Evolutionary conservation across 2,329 filamentous ascomycete species (phyloP).

Genomic region (Nemania sp.): DNA sequence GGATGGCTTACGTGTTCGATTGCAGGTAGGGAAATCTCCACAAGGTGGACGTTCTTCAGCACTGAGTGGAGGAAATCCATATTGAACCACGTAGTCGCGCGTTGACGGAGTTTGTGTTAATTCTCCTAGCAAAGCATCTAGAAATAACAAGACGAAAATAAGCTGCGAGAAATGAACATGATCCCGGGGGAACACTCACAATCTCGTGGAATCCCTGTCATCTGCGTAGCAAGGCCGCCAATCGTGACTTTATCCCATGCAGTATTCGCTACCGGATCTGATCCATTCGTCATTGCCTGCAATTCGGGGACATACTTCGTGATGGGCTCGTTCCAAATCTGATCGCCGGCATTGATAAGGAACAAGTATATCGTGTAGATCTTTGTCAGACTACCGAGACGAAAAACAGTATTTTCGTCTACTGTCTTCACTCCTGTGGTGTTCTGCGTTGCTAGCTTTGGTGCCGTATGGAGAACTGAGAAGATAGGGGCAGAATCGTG

Average conservation of each 20-base stretch:
- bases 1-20: constrained; percentile 32
- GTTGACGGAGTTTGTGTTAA: constrained; percentile 33
- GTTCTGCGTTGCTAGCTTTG: constrained; percentile 31
- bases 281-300: constrained; percentile 29
- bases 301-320: constrained; percentile 38
- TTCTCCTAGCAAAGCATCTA: constrained; percentile 37
- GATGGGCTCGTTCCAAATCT: constrained; percentile 37
- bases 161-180: background rate
- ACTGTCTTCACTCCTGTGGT: constrained; percentile 41
- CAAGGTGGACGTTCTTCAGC: constrained; percentile 33
- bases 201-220: constrained; percentile 36
- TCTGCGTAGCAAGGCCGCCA: constrained; percentile 35
- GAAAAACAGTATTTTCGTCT: constrained; percentile 47
- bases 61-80: constrained; percentile 38
- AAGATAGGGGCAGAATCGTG: constrained; percentile 38
- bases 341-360: constrained; percentile 38
- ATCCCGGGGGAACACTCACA: constrained; percentile 20
- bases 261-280: constrained; percentile 31
- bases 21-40: constrained; percentile 34
- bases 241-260: constrained; percentile 41
- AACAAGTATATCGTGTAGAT: constrained; percentile 45
- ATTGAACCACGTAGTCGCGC: constrained; percentile 28
- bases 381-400: constrained; percentile 48
- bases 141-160: no score
- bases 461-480: constrained; percentile 42